Percentiles rank a stretch among this genome's conserved stretches.
These are phyloP conservation scores for Lojkania enalia DNA, from an alignment of 2,329 filamentous ascomycete species.

Conservation along the genomic window DNA sequence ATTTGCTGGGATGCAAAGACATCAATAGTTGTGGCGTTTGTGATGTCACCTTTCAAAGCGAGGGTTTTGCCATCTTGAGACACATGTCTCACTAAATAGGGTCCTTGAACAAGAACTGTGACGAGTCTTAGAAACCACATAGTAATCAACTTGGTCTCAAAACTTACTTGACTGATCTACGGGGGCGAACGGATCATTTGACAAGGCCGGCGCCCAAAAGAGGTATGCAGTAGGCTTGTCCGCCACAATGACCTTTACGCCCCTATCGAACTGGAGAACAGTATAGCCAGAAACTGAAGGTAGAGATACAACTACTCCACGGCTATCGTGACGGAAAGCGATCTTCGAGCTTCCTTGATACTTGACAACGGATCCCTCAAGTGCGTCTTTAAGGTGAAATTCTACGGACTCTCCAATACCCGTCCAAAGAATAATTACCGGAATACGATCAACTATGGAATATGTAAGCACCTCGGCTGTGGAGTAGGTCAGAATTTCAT, in stretches of 20 bases:
- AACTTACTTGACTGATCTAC: conserved; percentile 41
- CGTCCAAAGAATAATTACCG: conserved; percentile 46
- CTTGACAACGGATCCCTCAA: conserved; percentile 44
- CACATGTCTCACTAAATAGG: conserved; percentile 46
- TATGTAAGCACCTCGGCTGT: conserved; percentile 57
- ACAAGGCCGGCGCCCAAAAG: conserved; percentile 46
- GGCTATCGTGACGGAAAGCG: conserved; percentile 47
- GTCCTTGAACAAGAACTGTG: conserved; percentile 45
- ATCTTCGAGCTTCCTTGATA: conserved; percentile 49
- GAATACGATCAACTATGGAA: conserved; percentile 40
- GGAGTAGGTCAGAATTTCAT: conserved; percentile 57
- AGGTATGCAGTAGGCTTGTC: conserved; percentile 44
- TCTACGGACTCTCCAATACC: conserved; percentile 47
- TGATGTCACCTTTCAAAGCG: conserved; percentile 41
- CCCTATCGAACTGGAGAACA: conserved; percentile 43
- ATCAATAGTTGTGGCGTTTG: conserved; percentile 41
- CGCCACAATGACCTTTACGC: conserved; percentile 41
- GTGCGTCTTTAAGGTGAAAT: conserved; percentile 44
- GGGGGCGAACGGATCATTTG: conserved; percentile 43
- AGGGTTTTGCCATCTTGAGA: conserved; percentile 27
- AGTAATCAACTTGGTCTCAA: background rate
- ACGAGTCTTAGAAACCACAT: conserved; percentile 5
- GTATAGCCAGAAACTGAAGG: conserved; percentile 35
- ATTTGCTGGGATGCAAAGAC: conserved; percentile 39
- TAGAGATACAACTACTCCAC: conserved; percentile 40